Evolutionary conservation across 225 moss, liverwort and hornwort genomes (phyloP).

Genomic region (Lunularia cruciata): DNA sequence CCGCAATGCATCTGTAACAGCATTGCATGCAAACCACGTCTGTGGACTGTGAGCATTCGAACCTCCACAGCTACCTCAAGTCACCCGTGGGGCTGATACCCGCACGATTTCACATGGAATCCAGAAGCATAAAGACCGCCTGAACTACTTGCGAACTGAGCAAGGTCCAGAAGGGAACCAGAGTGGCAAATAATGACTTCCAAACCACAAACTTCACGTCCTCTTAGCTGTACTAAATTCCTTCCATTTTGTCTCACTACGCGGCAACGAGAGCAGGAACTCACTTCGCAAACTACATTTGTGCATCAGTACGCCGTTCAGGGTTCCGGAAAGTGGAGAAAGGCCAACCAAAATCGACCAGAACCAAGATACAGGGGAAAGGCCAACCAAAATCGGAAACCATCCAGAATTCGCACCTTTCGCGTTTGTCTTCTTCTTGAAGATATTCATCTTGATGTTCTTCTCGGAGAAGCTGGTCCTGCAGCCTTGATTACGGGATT

Average conservation of each 20-base stretch:
- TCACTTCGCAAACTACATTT: no score
- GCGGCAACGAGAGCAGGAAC: neutral
- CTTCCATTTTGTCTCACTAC: neutral
- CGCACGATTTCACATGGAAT: neutral
- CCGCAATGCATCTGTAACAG: conserved; percentile 76
- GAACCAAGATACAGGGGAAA: neutral
- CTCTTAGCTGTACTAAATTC: no score
- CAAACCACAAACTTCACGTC: no score
- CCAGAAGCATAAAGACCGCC: neutral
- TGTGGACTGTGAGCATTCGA: neutral
- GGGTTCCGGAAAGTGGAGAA: neutral
- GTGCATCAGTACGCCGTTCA: no score
- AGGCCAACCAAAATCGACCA: neutral
- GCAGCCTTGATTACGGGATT: no score
- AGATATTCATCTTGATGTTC: conserved; percentile 64
- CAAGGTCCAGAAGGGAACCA: neutral
- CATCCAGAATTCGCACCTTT: conserved; percentile 52
- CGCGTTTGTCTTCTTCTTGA: conserved; percentile 89
- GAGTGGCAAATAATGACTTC: neutral
- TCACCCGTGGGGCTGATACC: no score
- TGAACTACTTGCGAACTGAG: neutral
- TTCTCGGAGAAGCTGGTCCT: no score
- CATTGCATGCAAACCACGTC: neutral
- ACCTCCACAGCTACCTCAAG: neutral
- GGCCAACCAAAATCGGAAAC: neutral